Evolutionary conservation across 371 early-diverging fungal genomes (phyloP), one percentile per base, ranked within the genome.

Genomic region (Apophysomyces ossiformis): DNA sequence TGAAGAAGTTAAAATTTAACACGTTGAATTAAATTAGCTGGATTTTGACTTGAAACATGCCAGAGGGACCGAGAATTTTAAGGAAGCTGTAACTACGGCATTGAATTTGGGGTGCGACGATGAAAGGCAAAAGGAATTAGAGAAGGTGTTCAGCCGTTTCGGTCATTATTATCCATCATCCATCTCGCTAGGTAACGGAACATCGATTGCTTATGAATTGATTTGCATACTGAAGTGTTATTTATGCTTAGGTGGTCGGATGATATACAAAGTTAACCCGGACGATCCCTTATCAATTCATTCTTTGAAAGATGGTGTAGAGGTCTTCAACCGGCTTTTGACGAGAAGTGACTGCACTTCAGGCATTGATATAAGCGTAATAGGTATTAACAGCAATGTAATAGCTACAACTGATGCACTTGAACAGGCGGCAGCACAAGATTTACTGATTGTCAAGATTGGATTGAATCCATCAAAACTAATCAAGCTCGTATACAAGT

Each of bases 401-500:
- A 11, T 41, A 41, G 3, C 32, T 26, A 13, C 13, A 13, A 21
- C 8, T 26, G 11, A 11, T 41, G 5, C 11, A 18, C 41, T 41
- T 12, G 6, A 11, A 41, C 13, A 41, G 54, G 54, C 1, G 54
- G 54, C 1, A n/a, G 21, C 21, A 7, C 54, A 7, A 18, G 9
- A 21, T 16, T 21, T 21, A 50, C 54, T 21, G 16, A 11, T 6
- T 50, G 54, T 11, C 21, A 50, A 11, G 21, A 50, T 18, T 50
- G 54, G 54, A 50, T 50, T 21, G 35, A 21, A 18, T 50, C 54
- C 21, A 50, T 21, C 4, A 16, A 21, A 50, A 5, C 8, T 9
- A 50, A 50, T 50, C 54, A 50, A 26, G 9, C n/a, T 11, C 54
- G 54, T 21, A 50, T 50, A 5, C 54, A 50, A 21, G 16, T 50